These are phyloP conservation scores for Pestalotiopsis fici DNA, from an alignment of 2,329 filamentous ascomycete genomes.

Conservation along the genomic window DNA sequence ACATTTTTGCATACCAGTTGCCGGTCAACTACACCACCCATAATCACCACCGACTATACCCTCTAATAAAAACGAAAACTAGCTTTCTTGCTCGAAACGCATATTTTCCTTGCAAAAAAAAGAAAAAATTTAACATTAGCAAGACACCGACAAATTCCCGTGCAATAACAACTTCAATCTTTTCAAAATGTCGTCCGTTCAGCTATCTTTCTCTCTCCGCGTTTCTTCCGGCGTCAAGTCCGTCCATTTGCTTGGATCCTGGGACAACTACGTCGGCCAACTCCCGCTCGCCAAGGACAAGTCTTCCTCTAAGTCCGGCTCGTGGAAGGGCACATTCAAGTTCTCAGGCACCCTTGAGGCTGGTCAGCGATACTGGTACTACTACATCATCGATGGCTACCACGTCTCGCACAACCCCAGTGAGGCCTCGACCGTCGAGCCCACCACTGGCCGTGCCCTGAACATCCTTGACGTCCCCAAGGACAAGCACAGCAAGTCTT, in stretches of 20 bases:
- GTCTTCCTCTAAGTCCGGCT: slow-evolving; percentile 79
- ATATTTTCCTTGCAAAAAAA: neutral
- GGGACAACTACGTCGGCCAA: slow-evolving; percentile 95
- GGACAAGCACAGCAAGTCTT: slow-evolving; percentile 38
- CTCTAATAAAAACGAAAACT: slow-evolving; percentile 48
- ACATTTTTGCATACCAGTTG: slow-evolving; percentile 36
- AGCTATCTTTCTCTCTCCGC: slow-evolving; percentile 94
- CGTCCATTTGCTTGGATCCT: slow-evolving; percentile 95
- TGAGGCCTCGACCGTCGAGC: slow-evolving; percentile 85
- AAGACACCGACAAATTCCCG: slow-evolving; percentile 37
- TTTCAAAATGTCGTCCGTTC: slow-evolving; percentile 80
- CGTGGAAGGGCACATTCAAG: slow-evolving; percentile 95
- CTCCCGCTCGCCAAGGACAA: slow-evolving; percentile 91
- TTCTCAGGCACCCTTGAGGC: slow-evolving; percentile 89
- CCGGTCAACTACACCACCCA: slow-evolving; percentile 48
- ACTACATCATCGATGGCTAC: slow-evolving; percentile 99
- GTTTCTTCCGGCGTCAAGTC: slow-evolving; percentile 97
- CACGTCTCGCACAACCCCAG: slow-evolving; percentile 96
- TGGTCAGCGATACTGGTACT: slow-evolving; percentile 98
- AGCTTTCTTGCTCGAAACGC: slow-evolving; percentile 58
- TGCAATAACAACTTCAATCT: slow-evolving; percentile 37
- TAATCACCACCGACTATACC: slow-evolving; percentile 34
- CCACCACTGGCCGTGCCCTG: slow-evolving; percentile 93
- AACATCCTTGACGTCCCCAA: slow-evolving; percentile 95
- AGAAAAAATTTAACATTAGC: neutral